Evolutionary conservation across 2,329 filamentous ascomycete species (phyloP).

Genomic region (Lomentospora prolificans): DNA sequence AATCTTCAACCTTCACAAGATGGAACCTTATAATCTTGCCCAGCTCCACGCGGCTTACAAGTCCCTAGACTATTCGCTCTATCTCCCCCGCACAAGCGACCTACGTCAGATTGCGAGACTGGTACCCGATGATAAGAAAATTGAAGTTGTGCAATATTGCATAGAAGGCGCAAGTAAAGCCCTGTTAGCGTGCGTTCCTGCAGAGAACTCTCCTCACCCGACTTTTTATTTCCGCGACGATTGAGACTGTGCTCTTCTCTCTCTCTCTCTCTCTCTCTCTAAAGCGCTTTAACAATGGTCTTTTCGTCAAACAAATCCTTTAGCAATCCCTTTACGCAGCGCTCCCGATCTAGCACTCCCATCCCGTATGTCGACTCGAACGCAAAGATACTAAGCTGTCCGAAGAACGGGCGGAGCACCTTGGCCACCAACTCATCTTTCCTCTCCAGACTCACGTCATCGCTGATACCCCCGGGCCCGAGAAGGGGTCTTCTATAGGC

Average conservation of each 20-base stretch:
- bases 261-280: slow-evolving; percentile 10
- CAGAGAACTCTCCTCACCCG: background rate
- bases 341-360: slow-evolving; percentile 55
- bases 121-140: slow-evolving; percentile 39
- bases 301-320: slow-evolving; percentile 73
- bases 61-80: slow-evolving; percentile 57
- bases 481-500: slow-evolving; percentile 38
- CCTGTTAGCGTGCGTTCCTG: slow-evolving; percentile 52
- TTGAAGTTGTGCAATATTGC: slow-evolving; percentile 81
- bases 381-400: slow-evolving; percentile 80
- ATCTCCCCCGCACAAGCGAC: slow-evolving; percentile 77
- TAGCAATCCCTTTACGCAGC: slow-evolving; percentile 54
- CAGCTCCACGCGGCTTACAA: slow-evolving; percentile 54
- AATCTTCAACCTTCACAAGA: slow-evolving; percentile 73
- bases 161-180: slow-evolving; percentile 84
- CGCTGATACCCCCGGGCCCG: slow-evolving; percentile 41
- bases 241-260: background rate
- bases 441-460: slow-evolving; percentile 47
- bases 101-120: slow-evolving; percentile 64
- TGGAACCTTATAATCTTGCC: slow-evolving; percentile 75
- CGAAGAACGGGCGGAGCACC: slow-evolving; percentile 79
- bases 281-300: slow-evolving; percentile 53
- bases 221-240: slow-evolving; percentile 7
- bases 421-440: slow-evolving; percentile 63
- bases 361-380: slow-evolving; percentile 92